Percentiles rank a stretch among this genome's conserved stretches.
Conservation (phyloP, 805 yeast genomes). For the Pichia occidentalis region DNA sequence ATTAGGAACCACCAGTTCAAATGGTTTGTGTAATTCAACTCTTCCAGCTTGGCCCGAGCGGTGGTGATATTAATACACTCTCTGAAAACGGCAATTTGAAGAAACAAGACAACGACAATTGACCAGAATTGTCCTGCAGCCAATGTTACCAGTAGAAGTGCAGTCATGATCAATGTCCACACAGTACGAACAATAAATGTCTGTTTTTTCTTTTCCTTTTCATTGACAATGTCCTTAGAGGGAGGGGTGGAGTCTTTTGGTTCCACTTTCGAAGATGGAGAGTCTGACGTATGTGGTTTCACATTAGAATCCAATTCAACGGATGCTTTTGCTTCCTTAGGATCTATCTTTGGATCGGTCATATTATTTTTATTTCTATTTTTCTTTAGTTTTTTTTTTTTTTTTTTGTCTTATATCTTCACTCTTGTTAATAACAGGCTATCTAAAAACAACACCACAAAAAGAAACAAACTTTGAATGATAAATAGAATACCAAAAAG, state of each 20-base stretch:
- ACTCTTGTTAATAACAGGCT: no score
- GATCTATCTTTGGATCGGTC: background rate
- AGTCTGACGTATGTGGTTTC: no score
- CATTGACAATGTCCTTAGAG: slow-evolving; percentile 28
- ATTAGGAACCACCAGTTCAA: slow-evolving; percentile 88
- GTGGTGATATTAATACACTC: slow-evolving; percentile 86
- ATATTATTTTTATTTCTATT: no score
- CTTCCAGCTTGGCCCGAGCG: slow-evolving; percentile 71
- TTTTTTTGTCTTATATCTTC: no score
- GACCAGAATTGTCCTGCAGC: slow-evolving; percentile 84
- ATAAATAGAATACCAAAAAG: no score
- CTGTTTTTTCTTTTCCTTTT: slow-evolving; percentile 63
- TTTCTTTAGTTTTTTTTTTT: no score
- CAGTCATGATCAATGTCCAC: slow-evolving; percentile 92
- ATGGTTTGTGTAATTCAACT: slow-evolving; percentile 74
- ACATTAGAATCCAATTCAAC: no score
- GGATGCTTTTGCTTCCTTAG: no score
- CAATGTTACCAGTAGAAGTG: slow-evolving; percentile 58
- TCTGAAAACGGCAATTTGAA: slow-evolving; percentile 80
- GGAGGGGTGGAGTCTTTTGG: no score
- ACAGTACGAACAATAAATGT: slow-evolving; percentile 81
- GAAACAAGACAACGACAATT: slow-evolving; percentile 58
- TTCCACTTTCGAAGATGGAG: no score
- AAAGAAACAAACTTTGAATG: no score
- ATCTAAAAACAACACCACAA: no score